These are phyloP conservation scores for Jimgerdemannia lactiflua DNA, from an alignment of 192 early-diverging fungal genomes.

Conservation along the genomic window DNA sequence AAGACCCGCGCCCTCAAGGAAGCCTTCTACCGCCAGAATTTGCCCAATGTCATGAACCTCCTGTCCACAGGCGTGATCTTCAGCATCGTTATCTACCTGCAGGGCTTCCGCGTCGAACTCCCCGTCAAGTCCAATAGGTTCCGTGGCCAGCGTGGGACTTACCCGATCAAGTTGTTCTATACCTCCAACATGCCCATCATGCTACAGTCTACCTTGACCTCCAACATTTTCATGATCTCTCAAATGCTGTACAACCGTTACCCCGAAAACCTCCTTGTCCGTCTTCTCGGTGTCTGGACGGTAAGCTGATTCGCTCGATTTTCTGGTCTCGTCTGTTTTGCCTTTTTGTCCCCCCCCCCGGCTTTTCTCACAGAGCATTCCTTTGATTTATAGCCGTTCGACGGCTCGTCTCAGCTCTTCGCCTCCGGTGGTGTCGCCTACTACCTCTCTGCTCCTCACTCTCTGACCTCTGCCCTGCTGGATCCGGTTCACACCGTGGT, in stretches of 20 bases:
- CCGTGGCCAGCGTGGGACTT: constrained; percentile 97
- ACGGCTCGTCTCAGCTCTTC: constrained; percentile 95
- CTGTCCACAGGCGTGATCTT: constrained; percentile 88
- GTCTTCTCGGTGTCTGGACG: constrained; percentile 93
- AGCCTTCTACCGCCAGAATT: constrained; percentile 88
- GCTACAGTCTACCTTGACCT: constrained; percentile 97
- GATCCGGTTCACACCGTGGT: constrained; percentile 96
- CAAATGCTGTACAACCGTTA: constrained; percentile 98
- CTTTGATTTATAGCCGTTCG: constrained; percentile 59
- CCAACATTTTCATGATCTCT: constrained; percentile 97
- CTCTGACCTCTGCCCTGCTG: constrained; percentile 73
- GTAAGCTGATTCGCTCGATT: constrained; percentile 19
- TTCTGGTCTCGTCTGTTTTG: neutral
- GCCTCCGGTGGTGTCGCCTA: constrained; percentile 94
- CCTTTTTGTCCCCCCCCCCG: neutral
- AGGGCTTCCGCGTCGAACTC: constrained; percentile 99
- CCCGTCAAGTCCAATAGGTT: constrained; percentile 94
- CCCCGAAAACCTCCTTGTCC: constrained; percentile 93
- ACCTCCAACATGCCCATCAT: constrained; percentile 99
- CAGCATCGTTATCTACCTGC: constrained; percentile 90
- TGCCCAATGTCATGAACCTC: constrained; percentile 91
- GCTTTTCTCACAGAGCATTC: neutral
- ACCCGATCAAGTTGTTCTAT: constrained; percentile 99
- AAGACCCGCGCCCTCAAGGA: constrained; percentile 97
- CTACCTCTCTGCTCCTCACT: constrained; percentile 97